Base-by-base conservation (phyloP, 305 asterid species). In the Rubia balearica region DNA sequence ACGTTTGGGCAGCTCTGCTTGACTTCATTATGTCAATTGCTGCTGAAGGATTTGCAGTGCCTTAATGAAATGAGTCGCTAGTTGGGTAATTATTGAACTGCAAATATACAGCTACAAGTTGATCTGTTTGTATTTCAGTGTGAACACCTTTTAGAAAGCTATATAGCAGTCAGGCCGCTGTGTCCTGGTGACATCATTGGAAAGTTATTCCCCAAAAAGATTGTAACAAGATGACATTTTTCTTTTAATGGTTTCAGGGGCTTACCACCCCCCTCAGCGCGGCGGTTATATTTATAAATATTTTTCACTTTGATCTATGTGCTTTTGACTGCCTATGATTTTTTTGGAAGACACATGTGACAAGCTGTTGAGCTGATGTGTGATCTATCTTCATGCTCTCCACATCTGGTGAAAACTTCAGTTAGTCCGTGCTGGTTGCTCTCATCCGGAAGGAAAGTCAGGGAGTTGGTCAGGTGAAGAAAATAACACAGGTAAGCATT, bases 401-500 rank as follows among this genome's bases (percentile, higher is more conserved):
- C 1, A 67, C 48, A 48, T 51, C 16, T 42, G 40, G 33, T 66
- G 38, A 69, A 41, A 64, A 40, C 62, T 56, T 63, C 78, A 78
- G 81, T 40, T 71, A 56, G 74, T 48, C 56, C 72, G 64, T 72
- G 71, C 55, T 70, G 60, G 69, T 65, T 45, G 70, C 75, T 67
- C 62, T 40, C 65, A n/a, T 67, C 79, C 64, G 56, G 74, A 61
- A 67, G 74, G 67, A 75, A 77, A 65, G 74, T 24, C 60, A 41
- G 77, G 60, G 74, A 60, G 72, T 65, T 48, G 75, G 59, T 43
- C 78, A 46, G 60, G 21, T 70, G 75, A 72, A 49, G 73, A 76
- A 80, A 69, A 71, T 62, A 69, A 53, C 21, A 48, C 68, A 16
- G 87, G 92, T 85, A 77, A 74, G 43, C 43, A 21, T 74, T 86